phyloP scores from a whole-genome alignment of 352 stramenopile genomes.

The Phytophthora pini region DNA sequence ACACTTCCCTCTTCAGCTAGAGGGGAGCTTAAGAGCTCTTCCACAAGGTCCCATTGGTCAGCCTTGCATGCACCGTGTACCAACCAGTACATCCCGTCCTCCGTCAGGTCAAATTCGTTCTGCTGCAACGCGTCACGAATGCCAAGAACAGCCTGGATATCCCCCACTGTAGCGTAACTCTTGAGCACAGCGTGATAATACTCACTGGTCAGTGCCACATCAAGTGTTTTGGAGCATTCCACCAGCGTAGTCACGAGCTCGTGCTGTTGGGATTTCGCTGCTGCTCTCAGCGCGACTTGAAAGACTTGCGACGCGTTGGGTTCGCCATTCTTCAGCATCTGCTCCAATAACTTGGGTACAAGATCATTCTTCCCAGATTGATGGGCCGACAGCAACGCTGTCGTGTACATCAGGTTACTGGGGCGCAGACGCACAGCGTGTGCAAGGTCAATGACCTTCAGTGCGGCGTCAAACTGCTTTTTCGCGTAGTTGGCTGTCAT shows the following conservation, averaged over 20 bases:
- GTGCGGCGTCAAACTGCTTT: slow-evolving; percentile 53
- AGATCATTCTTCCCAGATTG: slow-evolving; percentile 3
- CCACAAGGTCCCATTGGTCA: slow-evolving; percentile 55
- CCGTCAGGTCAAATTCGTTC: slow-evolving; percentile 56
- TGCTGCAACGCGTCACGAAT: slow-evolving; percentile 58
- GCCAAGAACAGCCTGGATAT: slow-evolving; percentile 61
- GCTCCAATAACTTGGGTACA: slow-evolving; percentile 6
- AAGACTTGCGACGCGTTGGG: slow-evolving; percentile 9
- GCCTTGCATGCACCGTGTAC: slow-evolving; percentile 68
- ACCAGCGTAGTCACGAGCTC: slow-evolving; percentile 79
- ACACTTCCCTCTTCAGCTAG: slow-evolving; percentile 37
- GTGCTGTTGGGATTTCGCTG: slow-evolving; percentile 67
- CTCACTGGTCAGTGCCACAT: slow-evolving; percentile 60
- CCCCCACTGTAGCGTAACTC: slow-evolving; percentile 61
- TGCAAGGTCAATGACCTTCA: slow-evolving; percentile 75
- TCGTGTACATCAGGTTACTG: slow-evolving; percentile 72
- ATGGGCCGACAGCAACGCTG: slow-evolving; percentile 20
- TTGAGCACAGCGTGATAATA: slow-evolving; percentile 83
- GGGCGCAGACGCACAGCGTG: slow-evolving; percentile 60
- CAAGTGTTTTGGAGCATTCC: slow-evolving; percentile 63
- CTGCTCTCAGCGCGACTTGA: slow-evolving; percentile 54
- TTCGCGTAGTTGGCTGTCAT: slow-evolving; percentile 68
- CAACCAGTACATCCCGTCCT: slow-evolving; percentile 70
- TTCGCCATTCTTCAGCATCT: slow-evolving; percentile 19
- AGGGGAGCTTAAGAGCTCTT: slow-evolving; percentile 39